Evolutionary conservation across 805 yeast genomes (phyloP), one percentile per base, ranked within the genome.

Genomic region (Kregervanrija delftensis): DNA sequence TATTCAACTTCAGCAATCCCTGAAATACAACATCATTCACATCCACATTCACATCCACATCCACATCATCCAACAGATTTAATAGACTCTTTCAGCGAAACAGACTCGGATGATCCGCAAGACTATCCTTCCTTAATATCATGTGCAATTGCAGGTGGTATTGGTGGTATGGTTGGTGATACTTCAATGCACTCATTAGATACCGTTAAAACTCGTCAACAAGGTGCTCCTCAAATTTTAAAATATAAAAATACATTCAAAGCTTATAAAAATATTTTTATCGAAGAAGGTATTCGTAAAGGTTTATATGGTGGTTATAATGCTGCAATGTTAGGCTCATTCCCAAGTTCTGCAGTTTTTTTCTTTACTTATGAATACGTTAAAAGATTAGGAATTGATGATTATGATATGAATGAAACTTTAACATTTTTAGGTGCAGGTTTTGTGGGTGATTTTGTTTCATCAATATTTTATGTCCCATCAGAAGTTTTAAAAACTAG

Each of bases 171-270:
- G 44, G 77, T 90, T 34, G 98, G 97, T 11, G 99, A 91, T 57
- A 75, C 93, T 1, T 67, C 79, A 30, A 93, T 93, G 97, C 97
- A 93, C 64, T 90, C 98, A 0, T 66, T 93, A 33, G 99, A 93
- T 60, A 93, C 99, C 0, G 96, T 93, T 31, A 93, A 93, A 61
- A 93, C 99, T 2, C 73, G 99, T 50, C 99, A 93, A 62, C 99
- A 93, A 60, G 98, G 96, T n/a, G 86, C 95, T 4, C 81, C 86
- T 16, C 69, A 72, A 51, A 73, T 73, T 15, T 51, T 68, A 6
- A 84, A 86, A 61, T 91, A 91, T 63, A 74, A 68, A 48, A 81
- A 76, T 55, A 88, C 89, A 82, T 55, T 83, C 8, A 74, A 79
- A 10, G 96, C 97, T 0, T 88, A 85, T 56, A 49, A 65, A 28